Conservation (phyloP, 2,329 filamentous ascomycete species). For the Cryphonectria nitschkei region DNA sequence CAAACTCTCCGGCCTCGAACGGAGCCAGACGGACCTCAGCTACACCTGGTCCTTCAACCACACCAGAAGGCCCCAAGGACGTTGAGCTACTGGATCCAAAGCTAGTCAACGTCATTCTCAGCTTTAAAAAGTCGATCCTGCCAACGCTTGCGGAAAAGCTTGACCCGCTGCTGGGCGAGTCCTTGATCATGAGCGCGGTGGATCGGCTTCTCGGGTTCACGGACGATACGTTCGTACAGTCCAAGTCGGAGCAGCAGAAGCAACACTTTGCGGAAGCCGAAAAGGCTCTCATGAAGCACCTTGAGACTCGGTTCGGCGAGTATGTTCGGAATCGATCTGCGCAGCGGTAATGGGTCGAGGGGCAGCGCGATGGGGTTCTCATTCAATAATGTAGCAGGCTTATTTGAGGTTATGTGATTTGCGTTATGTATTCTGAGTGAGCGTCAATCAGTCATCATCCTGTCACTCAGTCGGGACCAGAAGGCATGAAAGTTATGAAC, state of each 20-base stretch:
- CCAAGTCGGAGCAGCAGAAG: constrained; percentile 34
- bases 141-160: constrained; percentile 46
- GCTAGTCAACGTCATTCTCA: constrained; percentile 46
- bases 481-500: neutral
- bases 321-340: constrained; percentile 23
- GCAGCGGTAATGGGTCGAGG: constrained; percentile 3
- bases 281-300: constrained; percentile 37
- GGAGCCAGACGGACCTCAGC: constrained; percentile 17
- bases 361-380: neutral
- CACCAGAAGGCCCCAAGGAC: constrained; percentile 1
- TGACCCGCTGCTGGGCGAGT: constrained; percentile 49
- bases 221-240: constrained; percentile 43
- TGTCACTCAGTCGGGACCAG: neutral
- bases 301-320: constrained; percentile 33
- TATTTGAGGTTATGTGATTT: neutral
- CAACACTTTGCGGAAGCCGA: constrained; percentile 39
- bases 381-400: neutral
- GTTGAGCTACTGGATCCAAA: constrained; percentile 40
- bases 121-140: constrained; percentile 51
- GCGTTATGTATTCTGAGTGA: neutral
- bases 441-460: neutral
- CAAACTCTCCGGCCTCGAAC: neutral
- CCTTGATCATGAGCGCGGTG: constrained; percentile 53
- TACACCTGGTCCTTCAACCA: constrained; percentile 15
- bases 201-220: constrained; percentile 54